These are phyloP conservation scores for Diospyros kaki DNA, from an alignment of 148 eudicot genomes.

Conservation along the genomic window DNA sequence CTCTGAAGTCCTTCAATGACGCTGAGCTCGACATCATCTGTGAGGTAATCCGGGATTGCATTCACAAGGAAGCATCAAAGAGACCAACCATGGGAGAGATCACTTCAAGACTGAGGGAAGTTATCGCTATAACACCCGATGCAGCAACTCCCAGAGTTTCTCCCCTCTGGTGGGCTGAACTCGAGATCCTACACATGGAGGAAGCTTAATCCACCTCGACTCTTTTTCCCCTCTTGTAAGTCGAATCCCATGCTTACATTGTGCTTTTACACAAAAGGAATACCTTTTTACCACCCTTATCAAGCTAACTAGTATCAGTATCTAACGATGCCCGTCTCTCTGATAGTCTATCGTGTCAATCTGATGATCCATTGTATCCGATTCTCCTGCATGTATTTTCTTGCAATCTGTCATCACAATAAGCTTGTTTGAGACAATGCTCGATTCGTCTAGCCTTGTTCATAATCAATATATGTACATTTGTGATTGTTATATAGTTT, in stretches of 20 bases:
- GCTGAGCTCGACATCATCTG: slow-evolving; percentile 59
- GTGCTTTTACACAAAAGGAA: background rate
- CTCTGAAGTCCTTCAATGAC: slow-evolving; percentile 47
- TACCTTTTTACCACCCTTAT: background rate
- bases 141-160: slow-evolving; percentile 80
- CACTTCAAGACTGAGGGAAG: slow-evolving; percentile 39
- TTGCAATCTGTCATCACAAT: background rate
- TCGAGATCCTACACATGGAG: slow-evolving; percentile 76
- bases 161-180: slow-evolving; percentile 98
- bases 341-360: background rate
- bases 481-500: background rate
- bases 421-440: background rate
- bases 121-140: slow-evolving; percentile 48
- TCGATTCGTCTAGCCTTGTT: background rate
- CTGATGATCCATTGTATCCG: background rate
- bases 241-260: slow-evolving; percentile 1
- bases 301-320: background rate
- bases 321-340: background rate
- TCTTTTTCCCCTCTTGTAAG: background rate
- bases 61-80: slow-evolving; percentile 32
- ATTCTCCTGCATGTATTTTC: background rate
- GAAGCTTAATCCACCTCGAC: slow-evolving; percentile 31
- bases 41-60: slow-evolving; percentile 56
- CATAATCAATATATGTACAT: background rate
- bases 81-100: slow-evolving; percentile 58